phyloP scores from a whole-genome alignment of 768 basidiomycete genomes.

The Naganishia friedmannii region DNA sequence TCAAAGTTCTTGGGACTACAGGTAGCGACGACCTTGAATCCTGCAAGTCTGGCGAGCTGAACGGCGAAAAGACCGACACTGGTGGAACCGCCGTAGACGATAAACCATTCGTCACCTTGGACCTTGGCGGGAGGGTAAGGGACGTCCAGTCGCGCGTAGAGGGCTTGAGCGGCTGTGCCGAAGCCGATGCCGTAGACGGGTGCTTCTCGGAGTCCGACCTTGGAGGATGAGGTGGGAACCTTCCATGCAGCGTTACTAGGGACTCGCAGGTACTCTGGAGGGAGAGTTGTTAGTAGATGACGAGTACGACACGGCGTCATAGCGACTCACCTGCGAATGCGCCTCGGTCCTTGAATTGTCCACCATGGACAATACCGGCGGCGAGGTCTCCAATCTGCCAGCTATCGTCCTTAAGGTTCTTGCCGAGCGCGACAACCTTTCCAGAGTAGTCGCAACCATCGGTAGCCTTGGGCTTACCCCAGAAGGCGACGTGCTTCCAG shows the following conservation, averaged over 20 bases:
- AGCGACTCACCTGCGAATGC: slow-evolving; percentile 26
- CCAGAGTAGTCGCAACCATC: slow-evolving; percentile 44
- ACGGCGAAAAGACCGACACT: slow-evolving; percentile 52
- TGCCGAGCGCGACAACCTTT: slow-evolving; percentile 35
- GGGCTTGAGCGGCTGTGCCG: slow-evolving; percentile 38
- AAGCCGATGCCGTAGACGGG: slow-evolving; percentile 40
- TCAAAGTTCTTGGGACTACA: slow-evolving; percentile 53
- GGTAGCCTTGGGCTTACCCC: slow-evolving; percentile 30
- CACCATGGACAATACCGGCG: slow-evolving; percentile 41
- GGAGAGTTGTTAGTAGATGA: background rate
- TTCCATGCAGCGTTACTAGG: slow-evolving; percentile 34
- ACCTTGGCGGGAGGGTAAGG: slow-evolving; percentile 26
- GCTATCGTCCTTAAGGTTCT: slow-evolving; percentile 3
- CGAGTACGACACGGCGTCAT: background rate
- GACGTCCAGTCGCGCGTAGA: slow-evolving; percentile 21
- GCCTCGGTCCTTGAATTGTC: slow-evolving; percentile 36
- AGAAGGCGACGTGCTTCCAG: slow-evolving; percentile 35
- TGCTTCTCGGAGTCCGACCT: slow-evolving; percentile 32
- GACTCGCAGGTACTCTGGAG: slow-evolving; percentile 36
- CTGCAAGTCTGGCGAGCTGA: slow-evolving; percentile 48
- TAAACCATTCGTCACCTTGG: slow-evolving; percentile 27
- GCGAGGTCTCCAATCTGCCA: slow-evolving; percentile 38
- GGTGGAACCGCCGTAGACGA: slow-evolving; percentile 49
- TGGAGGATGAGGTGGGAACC: slow-evolving; percentile 31
- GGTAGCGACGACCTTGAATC: slow-evolving; percentile 51